Evolutionary conservation across 768 basidiomycete species (phyloP).

Genomic region (Leccinum truebloodii): DNA sequence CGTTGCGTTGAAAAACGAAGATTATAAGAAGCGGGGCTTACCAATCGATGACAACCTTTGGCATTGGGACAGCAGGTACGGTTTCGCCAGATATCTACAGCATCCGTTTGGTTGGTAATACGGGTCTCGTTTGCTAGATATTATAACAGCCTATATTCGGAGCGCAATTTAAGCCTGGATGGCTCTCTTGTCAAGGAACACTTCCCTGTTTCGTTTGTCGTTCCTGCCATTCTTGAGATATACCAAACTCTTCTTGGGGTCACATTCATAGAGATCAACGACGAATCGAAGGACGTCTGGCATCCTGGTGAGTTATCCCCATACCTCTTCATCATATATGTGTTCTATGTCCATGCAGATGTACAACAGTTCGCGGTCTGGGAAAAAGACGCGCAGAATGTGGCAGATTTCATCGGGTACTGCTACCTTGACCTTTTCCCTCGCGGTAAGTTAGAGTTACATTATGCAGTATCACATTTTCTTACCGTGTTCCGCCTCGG

Average conservation of each 20-base stretch:
- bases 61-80: constrained; percentile 79
- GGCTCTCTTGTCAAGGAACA: constrained; percentile 84
- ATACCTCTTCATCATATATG: not conserved
- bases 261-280: constrained; percentile 55
- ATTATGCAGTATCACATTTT: not conserved
- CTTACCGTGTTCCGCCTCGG: not conserved
- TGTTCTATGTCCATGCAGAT: constrained; percentile 43
- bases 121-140: constrained; percentile 21
- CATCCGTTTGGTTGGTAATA: not conserved
- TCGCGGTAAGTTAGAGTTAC: constrained; percentile 46
- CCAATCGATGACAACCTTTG: constrained; percentile 71
- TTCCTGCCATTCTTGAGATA: constrained; percentile 78
- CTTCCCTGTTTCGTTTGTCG: constrained; percentile 83
- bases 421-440: constrained; percentile 90
- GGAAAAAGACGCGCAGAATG: constrained; percentile 74
- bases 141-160: constrained; percentile 47
- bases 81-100: not conserved
- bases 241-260: constrained; percentile 84
- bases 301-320: constrained; percentile 58
- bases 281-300: constrained; percentile 67
- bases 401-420: constrained; percentile 76
- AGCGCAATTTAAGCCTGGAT: constrained; percentile 68
- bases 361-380: constrained; percentile 85
- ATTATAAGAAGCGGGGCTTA: constrained; percentile 56
- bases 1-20: constrained; percentile 71